phyloP scores from a whole-genome alignment of 2,329 filamentous ascomycete genomes.

The Leptodontidium sp. region DNA sequence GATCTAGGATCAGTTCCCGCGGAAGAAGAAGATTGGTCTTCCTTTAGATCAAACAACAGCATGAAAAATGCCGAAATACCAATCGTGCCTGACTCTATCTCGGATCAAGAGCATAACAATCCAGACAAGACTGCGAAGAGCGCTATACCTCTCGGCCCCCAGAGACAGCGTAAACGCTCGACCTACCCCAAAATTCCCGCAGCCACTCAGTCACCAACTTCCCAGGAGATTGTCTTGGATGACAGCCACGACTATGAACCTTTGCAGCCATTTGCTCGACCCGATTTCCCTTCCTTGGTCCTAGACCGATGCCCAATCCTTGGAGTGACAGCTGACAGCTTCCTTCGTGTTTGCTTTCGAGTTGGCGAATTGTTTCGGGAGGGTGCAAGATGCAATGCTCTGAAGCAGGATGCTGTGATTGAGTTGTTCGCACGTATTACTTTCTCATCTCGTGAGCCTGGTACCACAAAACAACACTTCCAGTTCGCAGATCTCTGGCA shows the following conservation, averaged over 20 bases:
- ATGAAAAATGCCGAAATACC: background rate
- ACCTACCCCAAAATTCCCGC: background rate
- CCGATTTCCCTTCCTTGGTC: conserved; percentile 58
- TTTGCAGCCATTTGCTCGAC: conserved; percentile 57
- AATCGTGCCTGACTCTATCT: background rate
- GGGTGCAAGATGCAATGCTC: conserved; percentile 52
- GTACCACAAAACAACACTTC: conserved; percentile 64
- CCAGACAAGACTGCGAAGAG: background rate
- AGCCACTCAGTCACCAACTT: background rate
- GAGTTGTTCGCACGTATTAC: conserved; percentile 71
- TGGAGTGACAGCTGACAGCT: conserved; percentile 55
- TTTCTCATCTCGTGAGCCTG: conserved; percentile 62
- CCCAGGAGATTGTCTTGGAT: conserved; percentile 28
- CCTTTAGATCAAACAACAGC: conserved; percentile 29
- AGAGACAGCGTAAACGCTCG: background rate
- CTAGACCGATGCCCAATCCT: conserved; percentile 61
- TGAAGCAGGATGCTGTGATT: conserved; percentile 62
- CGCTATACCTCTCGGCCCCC: conserved; percentile 16
- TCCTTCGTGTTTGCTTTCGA: conserved; percentile 69
- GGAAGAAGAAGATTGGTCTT: conserved; percentile 41
- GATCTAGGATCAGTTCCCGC: background rate
- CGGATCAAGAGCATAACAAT: background rate
- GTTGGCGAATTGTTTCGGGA: conserved; percentile 66
- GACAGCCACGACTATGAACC: conserved; percentile 43
- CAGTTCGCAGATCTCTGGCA: conserved; percentile 70